Base-by-base conservation (phyloP, 345 rosid species). In the Dovyalis caffra region DNA sequence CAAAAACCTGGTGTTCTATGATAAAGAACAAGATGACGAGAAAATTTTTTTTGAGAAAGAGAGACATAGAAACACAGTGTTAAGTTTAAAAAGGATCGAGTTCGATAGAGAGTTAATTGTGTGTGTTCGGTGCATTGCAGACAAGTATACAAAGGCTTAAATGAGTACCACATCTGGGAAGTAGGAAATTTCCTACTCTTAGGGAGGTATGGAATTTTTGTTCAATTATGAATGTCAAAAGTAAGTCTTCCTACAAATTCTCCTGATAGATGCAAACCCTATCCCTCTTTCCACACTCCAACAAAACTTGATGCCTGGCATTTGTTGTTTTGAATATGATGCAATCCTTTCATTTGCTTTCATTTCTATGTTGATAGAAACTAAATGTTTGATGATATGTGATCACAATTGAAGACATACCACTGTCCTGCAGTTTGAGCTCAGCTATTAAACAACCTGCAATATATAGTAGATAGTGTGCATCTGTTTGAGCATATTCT, bases 401-500 rank as follows among this genome's bases (percentile, higher is more conserved):
- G 6, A 38, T 8, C 64, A 10, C 9, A 12, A 16, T n/a, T 51
- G 28, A 80, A 73, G 32, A 63, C 72, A 63, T 89, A 92, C 98
- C 99, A 74, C n/a, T 73, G 70, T 81, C 81, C 66, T 62, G 84
- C 74, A 89, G 83, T 83, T 83, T 89, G 74, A 91, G 92, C 81
- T 95, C 99, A 65, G 74, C 37, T 74, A 86, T 80, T 80, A 95
- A 84, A 70, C 83, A 80, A 62, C 76, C 74, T 6, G 97, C 95
- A 84, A 95, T 89, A 74, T 85, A 84, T 28, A 95, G 81, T 62
- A 95, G 87, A 87, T 91, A 92, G 81, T 88, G 92, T 28, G 97
- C 98, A 86, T 92, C 98, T 0, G 87, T 90, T 74, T 83, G 85
- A 49, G 98, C 98, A 86, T 93, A 90, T 51, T 71, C 86, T 78